These are phyloP conservation scores for Polymyxa betae DNA, from an alignment of 208 protist genomes.

Conservation along the genomic window DNA sequence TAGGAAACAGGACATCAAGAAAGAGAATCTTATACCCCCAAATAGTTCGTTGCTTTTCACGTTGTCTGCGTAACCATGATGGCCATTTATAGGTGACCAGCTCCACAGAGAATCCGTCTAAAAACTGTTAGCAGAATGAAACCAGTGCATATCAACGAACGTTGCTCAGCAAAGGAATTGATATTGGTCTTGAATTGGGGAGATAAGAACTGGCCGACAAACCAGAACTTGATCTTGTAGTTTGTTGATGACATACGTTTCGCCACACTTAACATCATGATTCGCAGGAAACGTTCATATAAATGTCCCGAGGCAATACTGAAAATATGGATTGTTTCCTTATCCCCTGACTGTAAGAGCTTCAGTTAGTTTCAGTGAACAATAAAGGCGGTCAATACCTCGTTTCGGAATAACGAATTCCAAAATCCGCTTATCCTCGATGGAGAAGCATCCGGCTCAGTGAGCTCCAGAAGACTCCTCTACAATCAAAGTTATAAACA, in stretches of 20 bases:
- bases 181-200: conserved; percentile 87
- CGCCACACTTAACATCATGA: conserved; percentile 96
- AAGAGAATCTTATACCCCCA: conserved; percentile 99
- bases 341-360: too few species aligned
- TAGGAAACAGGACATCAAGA: conserved; percentile 97
- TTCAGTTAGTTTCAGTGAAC: too few species aligned
- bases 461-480: neutral
- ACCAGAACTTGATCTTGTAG: conserved; percentile 96
- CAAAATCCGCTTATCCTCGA: neutral
- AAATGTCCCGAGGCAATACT: conserved; percentile 86
- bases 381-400: too few species aligned
- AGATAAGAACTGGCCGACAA: conserved; percentile 95
- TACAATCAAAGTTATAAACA: neutral
- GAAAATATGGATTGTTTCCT: conserved; percentile 95
- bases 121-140: neutral
- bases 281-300: conserved; percentile 97
- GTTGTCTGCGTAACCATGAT: conserved; percentile 89
- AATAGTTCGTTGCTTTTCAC: conserved; percentile 96
- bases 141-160: neutral
- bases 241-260: conserved; percentile 65
- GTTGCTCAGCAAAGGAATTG: conserved; percentile 35
- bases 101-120: conserved; percentile 67
- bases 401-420: neutral
- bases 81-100: conserved; percentile 98
- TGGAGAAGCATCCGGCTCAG: neutral